Conservation (phyloP, 2,329 filamentous ascomycete species). For the Periconia macrospinosa region DNA sequence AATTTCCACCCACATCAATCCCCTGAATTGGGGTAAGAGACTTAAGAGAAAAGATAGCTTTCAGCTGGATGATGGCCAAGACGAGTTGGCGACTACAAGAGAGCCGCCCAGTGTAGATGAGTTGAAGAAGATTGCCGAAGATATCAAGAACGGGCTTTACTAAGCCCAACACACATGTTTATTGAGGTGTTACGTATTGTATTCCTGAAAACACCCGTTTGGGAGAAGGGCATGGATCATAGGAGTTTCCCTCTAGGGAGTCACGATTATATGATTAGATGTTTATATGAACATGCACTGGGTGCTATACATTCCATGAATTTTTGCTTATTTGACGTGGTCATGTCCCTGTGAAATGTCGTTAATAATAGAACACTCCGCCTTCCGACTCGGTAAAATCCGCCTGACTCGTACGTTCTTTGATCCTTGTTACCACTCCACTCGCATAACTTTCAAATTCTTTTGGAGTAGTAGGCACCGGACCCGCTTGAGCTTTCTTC, state of each 20-base stretch:
- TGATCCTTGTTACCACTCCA: background rate
- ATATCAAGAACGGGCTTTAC: slow-evolving; percentile 22
- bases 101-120: slow-evolving; percentile 23
- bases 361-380: background rate
- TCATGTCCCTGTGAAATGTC: background rate
- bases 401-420: background rate
- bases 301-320: no score
- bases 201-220: no score
- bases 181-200: background rate
- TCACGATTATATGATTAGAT: no score
- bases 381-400: background rate
- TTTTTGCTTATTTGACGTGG: no score
- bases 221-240: no score
- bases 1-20: background rate
- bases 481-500: background rate
- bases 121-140: slow-evolving; percentile 23
- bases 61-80: slow-evolving; percentile 16
- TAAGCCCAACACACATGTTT: background rate
- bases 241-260: no score
- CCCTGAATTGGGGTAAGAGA: slow-evolving; percentile 4
- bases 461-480: background rate
- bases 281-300: no score
- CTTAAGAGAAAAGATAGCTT: slow-evolving; percentile 21
- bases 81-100: slow-evolving; percentile 5
- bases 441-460: background rate